Conservation (phyloP, 2,329 filamentous ascomycete species). For the Sarocladiaceae sp. region DNA sequence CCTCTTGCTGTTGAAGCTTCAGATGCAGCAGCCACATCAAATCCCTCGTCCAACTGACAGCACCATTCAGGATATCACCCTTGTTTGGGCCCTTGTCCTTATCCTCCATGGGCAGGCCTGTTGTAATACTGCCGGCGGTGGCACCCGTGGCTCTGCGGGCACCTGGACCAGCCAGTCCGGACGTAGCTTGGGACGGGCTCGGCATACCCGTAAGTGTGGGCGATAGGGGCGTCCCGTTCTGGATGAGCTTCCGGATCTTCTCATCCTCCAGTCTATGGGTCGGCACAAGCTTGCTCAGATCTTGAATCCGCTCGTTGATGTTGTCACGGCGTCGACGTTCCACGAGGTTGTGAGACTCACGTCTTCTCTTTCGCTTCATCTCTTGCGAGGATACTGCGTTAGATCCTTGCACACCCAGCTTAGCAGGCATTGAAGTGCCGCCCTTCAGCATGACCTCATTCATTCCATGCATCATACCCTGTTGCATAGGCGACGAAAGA, state of each 20-base stretch:
- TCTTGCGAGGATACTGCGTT: conserved; percentile 71
- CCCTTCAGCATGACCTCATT: conserved; percentile 85
- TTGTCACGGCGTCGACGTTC: conserved; percentile 93
- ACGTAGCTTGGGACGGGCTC: conserved; percentile 71
- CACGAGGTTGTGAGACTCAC: conserved; percentile 94
- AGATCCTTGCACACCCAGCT: conserved; percentile 51
- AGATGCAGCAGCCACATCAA: conserved; percentile 94
- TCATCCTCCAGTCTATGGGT: conserved; percentile 91
- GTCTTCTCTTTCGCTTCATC: conserved; percentile 82
- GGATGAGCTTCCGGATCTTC: conserved; percentile 89
- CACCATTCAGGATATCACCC: conserved; percentile 94
- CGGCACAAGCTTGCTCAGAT: conserved; percentile 88
- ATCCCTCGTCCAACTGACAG: conserved; percentile 94
- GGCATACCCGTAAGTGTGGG: conserved; percentile 69
- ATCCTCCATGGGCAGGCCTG: conserved; percentile 86
- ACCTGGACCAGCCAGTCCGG: conserved; percentile 76
- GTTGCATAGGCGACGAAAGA: conserved; percentile 73
- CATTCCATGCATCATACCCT: conserved; percentile 64
- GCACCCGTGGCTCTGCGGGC: conserved; percentile 70
- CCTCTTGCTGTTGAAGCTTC: conserved; percentile 84
- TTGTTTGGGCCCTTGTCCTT: conserved; percentile 99
- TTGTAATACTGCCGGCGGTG: conserved; percentile 76
- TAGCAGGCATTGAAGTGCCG: conserved; percentile 82
- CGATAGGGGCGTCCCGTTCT: conserved; percentile 85
- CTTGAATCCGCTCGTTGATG: conserved; percentile 97